A percentile compares a stretch with the other conserved stretches of the same genome.
phyloP scores from a whole-genome alignment of 805 yeast genomes.

The Metschnikowia anglica region DNA sequence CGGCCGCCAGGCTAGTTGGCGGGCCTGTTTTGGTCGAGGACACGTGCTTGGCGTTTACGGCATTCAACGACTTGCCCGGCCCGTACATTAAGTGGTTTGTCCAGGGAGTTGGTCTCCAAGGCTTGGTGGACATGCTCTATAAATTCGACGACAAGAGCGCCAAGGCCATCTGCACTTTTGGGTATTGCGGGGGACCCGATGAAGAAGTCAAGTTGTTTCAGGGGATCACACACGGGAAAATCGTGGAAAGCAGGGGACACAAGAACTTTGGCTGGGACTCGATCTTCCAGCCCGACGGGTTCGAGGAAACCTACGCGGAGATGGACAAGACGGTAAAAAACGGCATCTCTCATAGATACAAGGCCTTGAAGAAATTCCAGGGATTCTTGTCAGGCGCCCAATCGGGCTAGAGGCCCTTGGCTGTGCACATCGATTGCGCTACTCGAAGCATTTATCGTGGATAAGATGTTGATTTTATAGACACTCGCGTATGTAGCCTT shows the following conservation, averaged over 20 bases:
- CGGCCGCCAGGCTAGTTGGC: constrained; percentile 59
- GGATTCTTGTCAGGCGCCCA: constrained; percentile 40
- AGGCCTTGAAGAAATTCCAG: constrained; percentile 73
- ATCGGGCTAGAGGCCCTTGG: background rate
- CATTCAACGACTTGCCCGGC: constrained; percentile 83
- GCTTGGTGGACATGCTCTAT: constrained; percentile 71
- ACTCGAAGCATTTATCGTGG: too few species aligned
- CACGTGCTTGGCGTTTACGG: constrained; percentile 83
- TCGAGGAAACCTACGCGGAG: constrained; percentile 73
- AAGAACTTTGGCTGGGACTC: constrained; percentile 92
- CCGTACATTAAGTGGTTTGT: constrained; percentile 95
- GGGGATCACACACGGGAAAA: constrained; percentile 78
- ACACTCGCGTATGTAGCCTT: background rate
- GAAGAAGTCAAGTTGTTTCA: constrained; percentile 72
- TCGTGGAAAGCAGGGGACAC: constrained; percentile 78
- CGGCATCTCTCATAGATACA: constrained; percentile 80
- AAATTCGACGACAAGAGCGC: constrained; percentile 86
- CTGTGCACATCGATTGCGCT: too few species aligned
- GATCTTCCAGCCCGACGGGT: constrained; percentile 80
- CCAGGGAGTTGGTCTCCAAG: constrained; percentile 68
- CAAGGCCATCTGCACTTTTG: constrained; percentile 88
- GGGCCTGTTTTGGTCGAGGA: constrained; percentile 96
- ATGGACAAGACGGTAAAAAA: constrained; percentile 78
- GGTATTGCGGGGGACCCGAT: constrained; percentile 82
- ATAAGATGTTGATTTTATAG: background rate